Evolutionary conservation across 306 rosid genomes (phyloP), one percentile per base, ranked within the genome.

Genomic region (Rubus idaeus): DNA sequence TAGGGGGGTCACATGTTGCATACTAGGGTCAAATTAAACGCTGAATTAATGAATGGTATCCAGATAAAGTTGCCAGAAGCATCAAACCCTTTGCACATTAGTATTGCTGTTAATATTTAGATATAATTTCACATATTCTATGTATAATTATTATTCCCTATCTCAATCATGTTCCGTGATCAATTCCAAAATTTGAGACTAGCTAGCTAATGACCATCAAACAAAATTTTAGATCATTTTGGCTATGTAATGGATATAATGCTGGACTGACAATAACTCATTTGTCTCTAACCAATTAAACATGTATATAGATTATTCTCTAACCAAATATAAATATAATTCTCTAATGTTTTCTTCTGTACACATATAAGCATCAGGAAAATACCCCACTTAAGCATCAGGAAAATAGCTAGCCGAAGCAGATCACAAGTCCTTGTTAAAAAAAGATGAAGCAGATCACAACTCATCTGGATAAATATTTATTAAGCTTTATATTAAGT

Each of bases 101-200:
- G 44, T 63, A 8, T 5, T 62, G 4, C 4, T 17, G n/a, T 13
- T 23, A 16, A 51, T 47, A 5, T 47, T 4, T 10, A 58, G 23
- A 13, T 26, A 20, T 20, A 20, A 30, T 56, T 56, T 11, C 14
- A 8, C 0, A 8, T 20, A 58, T 9, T 10, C 23, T 21, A 4
- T 8, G 64, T 10, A 3, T 13, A 57, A 4, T 2, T 14, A 57
- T 42, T 20, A 73, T 73, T 57, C 77, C 68, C 77, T 8, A 57
- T 73, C 68, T 57, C 53, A 42, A 73, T 57, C 68, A 42, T 42
- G 55, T 57, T 42, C 68, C 77, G 68, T 73, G 50, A 73, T 47
- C 68, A 73, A 35, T 56, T 73, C 52, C 49, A 60, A 42, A 56
- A 21, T 39, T 71, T 39, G 17, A 21, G 30, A 41, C 56, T 57